Evolutionary conservation across 805 yeast genomes (phyloP), one percentile per base, ranked within the genome.

Genomic region (Candida oleophila): DNA sequence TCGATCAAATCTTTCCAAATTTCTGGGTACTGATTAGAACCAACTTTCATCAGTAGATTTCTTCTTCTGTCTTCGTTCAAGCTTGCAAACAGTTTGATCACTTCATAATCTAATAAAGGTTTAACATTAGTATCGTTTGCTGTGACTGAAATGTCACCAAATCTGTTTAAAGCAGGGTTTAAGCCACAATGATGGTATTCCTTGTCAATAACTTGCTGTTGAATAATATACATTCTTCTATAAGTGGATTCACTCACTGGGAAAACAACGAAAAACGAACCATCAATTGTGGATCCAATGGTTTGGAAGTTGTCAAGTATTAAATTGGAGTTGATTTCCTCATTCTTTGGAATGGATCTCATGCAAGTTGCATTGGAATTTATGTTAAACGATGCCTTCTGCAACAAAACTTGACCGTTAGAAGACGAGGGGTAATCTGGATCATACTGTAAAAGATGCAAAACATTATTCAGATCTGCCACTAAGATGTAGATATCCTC

Each of bases 341-440:
- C 67, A 39, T 59, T 53, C 44, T 74, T 66, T 1, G 77, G 74
- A 3, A 81, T 48, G 38, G 77, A 62, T 37, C 67, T 66, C 78
- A 84, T 69, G 49, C 78, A 72, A 0, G 84, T 80, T 2, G 85
- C 79, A 3, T 73, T 59, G 14, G 83, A 75, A 55, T 91, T 89
- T 19, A 83, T 67, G 55, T 83, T 82, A 60, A 91, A 85, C 14
- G 87, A 81, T 0, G 91, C 77, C 52, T 82, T 81, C 45, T 83
- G 80, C 14, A 92, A 66, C 44, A 94, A 72, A 50, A 82, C 71
- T 53, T 85, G 88, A 4, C 98, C 98, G 45, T 89, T 82, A 38
- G 82, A 66, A 1, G 97, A 89, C 19, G 77, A 76, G 0, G 94
- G 87, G 58, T 89, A 96, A 51, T 91, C 97, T 0, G 98, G 98